Base-by-base conservation (phyloP, 768 basidiomycete genomes). In the Kwoniella sp. region DNA sequence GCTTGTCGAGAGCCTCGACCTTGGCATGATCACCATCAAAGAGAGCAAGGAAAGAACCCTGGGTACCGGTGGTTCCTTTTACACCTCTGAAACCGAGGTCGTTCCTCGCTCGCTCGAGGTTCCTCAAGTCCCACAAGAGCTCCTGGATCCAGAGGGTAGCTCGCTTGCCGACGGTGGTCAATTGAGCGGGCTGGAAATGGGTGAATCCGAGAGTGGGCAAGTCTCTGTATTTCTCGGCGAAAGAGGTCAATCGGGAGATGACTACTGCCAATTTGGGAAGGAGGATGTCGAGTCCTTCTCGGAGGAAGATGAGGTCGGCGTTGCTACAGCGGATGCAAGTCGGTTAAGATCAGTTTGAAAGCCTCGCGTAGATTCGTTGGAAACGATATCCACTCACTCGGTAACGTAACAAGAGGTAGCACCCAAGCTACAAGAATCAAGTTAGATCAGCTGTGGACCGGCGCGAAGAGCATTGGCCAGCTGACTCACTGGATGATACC, bases 361-460 rank as follows among this genome's bases (percentile, higher is more conserved):
- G n/a, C n/a, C n/a, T n/a, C n/a, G n/a, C n/a, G n/a, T n/a, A n/a
- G n/a, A n/a, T n/a, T n/a, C n/a, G n/a, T 22, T 29, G 22, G 27
- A 10, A 29, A 37, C 27, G 54, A 55, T 58, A 25, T 30, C 33
- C 55, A 83, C 88, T 69, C 67, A 95, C 93, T 99, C 96, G 27
- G 96, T 98, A 58, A 98, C 96, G 82, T 94, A 99, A 82, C 96
- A 99, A 1, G 95, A 98, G 9, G 96, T 99, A 27, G 95, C 95
- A 48, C 95, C 95, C 47, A 98, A 82, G 78, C 92, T 91, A 47
- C 2, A 26, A 44, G 19, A 55, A 47, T 1, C n/a, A 33, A 22
- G 58, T 63, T n/a, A 60, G 58, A 30, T 60, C 17, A 26, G 8
- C 24, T 9, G 21, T 22, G 24, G 1, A 60, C 47, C 48, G 48